These are phyloP conservation scores for Diaporthe citriasiana DNA, from an alignment of 2,329 filamentous ascomycete species.

Conservation along the genomic window DNA sequence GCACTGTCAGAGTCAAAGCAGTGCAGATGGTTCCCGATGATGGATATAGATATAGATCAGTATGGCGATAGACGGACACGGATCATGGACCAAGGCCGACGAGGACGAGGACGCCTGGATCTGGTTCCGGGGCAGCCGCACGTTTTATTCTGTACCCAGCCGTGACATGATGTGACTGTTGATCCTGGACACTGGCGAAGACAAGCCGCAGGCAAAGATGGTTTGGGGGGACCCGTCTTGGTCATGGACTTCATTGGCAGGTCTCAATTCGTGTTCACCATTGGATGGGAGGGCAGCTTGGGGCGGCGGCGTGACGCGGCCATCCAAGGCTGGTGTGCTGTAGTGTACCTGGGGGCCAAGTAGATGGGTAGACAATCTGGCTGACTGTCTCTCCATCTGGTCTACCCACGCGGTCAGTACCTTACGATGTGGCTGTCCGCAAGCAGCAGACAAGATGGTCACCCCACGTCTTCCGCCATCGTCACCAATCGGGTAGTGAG, in stretches of 20 bases:
- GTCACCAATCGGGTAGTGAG: conserved; percentile 18
- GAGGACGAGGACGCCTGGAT: conserved; percentile 5
- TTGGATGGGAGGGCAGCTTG: conserved; percentile 31
- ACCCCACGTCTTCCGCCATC: background rate
- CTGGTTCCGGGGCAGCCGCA: conserved; percentile 29
- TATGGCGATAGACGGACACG: conserved; percentile 14
- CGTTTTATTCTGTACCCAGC: conserved; percentile 12
- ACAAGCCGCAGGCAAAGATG: background rate
- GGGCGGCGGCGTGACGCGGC: conserved; percentile 40
- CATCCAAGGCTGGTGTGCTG: conserved; percentile 19
- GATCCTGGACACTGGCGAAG: conserved; percentile 3
- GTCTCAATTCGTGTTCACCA: conserved; percentile 21
- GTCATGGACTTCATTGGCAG: conserved; percentile 23
- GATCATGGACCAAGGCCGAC: conserved; percentile 18
- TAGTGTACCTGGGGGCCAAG: conserved; percentile 1
- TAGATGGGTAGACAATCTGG: background rate
- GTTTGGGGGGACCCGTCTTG: conserved; percentile 1
- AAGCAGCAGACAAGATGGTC: conserved; percentile 1
- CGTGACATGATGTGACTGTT: conserved; percentile 26
- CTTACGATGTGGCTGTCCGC: conserved; percentile 28
- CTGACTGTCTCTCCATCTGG: background rate
- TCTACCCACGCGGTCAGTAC: conserved; percentile 1
- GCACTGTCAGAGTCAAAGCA: background rate
- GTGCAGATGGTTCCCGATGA: background rate
- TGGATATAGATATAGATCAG: conserved; percentile 6